phyloP scores from a whole-genome alignment of 352 stramenopile genomes.

The Phytophthora multivora region DNA sequence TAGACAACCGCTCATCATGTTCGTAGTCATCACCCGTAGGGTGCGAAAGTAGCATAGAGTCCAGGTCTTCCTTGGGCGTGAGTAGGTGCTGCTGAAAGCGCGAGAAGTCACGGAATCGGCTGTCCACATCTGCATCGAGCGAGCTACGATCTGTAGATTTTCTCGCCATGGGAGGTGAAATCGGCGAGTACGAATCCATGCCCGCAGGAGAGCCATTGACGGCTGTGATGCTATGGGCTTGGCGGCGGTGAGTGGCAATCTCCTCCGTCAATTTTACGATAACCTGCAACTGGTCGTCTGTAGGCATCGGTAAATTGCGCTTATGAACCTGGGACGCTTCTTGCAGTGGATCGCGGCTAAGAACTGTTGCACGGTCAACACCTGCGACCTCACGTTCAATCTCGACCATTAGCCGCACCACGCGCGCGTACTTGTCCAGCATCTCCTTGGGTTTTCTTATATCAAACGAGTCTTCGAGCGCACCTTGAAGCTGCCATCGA shows the following conservation, averaged over 20 bases:
- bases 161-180: constrained; percentile 43
- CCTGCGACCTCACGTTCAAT: constrained; percentile 86
- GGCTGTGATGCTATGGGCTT: constrained; percentile 42
- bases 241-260: constrained; percentile 66
- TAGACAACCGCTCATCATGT: constrained; percentile 43
- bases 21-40: constrained; percentile 43
- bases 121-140: constrained; percentile 56
- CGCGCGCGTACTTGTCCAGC: constrained; percentile 86
- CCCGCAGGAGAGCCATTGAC: constrained; percentile 26
- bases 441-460: constrained; percentile 76
- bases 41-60: constrained; percentile 51
- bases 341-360: constrained; percentile 54
- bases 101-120: constrained; percentile 85
- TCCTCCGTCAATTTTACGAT: constrained; percentile 82
- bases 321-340: constrained; percentile 43
- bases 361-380: constrained; percentile 63
- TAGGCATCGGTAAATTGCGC: constrained; percentile 75
- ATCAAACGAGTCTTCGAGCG: constrained; percentile 86
- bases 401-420: constrained; percentile 86
- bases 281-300: constrained; percentile 84
- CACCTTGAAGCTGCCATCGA: constrained; percentile 87
- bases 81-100: constrained; percentile 88
- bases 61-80: constrained; percentile 69
- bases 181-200: constrained; percentile 36
- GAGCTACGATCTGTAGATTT: constrained; percentile 23